Base-by-base conservation (phyloP, 345 rosid genomes). In the Geranium rotundifolium region DNA sequence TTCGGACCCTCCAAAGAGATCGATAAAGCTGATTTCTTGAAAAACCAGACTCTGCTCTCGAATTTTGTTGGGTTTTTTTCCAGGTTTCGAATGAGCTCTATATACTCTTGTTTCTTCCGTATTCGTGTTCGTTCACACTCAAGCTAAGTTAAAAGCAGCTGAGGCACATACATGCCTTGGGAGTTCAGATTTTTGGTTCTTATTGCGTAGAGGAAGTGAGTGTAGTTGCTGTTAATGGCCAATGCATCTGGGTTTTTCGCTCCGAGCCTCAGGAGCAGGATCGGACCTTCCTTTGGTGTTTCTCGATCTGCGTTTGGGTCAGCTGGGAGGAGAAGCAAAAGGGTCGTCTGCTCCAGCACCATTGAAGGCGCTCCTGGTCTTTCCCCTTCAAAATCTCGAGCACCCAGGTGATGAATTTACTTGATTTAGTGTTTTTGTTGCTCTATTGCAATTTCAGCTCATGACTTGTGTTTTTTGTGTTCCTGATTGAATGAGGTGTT, bases 231-330 rank as follows among this genome's bases (percentile, higher is more conserved):
- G 39, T 37, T 65, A 69, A 91, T 89, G 98, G 98, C 95, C 54
- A 87, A 80, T 77, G 84, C 89, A 75, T 85, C 85, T 78, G 89
- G 90, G 59, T 72, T 84, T 59, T 73, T 82, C 67, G 61, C 83
- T 69, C 84, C 93, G 18, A 71, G 67, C 59, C 27, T 79, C 41
- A 80, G 77, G 60, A 76, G 73, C 69, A 73, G 59, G 79, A 57
- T 68, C 68, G 76, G 69, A 69, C 80, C 81, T 75, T 80, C 83
- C 58, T 63, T 73, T n/a, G 66, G 78, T 59, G 61, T 76, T 72
- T 76, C 68, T 74, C 81, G 89, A 87, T 89, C 85, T 85, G 88
- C 89, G 77, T 72, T 82, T 74, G 69, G 72, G 71, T 67, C 80
- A 57, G 71, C 66, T 13, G 68, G 58, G 61, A 64, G 80, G 69